Evolutionary conservation across 164 flowering plant species (phyloP).

Genomic region (Vitis rotundifolia): DNA sequence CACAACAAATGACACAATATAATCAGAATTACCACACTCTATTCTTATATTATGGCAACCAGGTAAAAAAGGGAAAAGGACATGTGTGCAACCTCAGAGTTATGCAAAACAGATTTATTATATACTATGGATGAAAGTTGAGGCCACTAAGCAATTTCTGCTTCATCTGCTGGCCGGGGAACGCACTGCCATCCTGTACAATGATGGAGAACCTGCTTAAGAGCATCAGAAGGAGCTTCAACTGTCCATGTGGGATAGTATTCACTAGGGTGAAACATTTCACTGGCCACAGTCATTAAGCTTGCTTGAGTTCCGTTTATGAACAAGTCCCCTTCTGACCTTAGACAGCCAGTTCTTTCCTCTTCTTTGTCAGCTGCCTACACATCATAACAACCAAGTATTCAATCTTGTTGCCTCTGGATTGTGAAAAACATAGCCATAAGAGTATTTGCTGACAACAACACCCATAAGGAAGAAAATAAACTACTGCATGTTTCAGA

Average conservation of each 20-base stretch:
- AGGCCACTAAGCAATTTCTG: conserved; percentile 2
- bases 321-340: conserved; percentile 68
- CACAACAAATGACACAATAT: no score
- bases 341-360: conserved; percentile 44
- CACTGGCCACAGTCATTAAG: conserved; percentile 11
- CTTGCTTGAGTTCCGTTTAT: conserved; percentile 45
- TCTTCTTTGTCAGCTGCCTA: conserved; percentile 62
- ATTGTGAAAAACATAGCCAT: not conserved
- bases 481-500: no score
- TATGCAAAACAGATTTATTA: no score
- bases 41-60: no score
- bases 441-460: not conserved
- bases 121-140: no score
- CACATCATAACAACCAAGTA: not conserved
- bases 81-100: no score
- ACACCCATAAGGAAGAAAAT: no score
- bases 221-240: conserved; percentile 44
- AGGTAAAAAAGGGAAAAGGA: no score
- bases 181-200: conserved; percentile 60
- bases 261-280: conserved; percentile 59
- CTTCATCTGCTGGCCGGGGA: conserved; percentile 35
- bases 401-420: not conserved
- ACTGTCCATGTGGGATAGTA: conserved; percentile 57
- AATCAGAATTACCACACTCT: no score
- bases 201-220: conserved; percentile 47